Base-by-base conservation (phyloP, 345 rosid genomes). In the Leavenworthia alabamica region DNA sequence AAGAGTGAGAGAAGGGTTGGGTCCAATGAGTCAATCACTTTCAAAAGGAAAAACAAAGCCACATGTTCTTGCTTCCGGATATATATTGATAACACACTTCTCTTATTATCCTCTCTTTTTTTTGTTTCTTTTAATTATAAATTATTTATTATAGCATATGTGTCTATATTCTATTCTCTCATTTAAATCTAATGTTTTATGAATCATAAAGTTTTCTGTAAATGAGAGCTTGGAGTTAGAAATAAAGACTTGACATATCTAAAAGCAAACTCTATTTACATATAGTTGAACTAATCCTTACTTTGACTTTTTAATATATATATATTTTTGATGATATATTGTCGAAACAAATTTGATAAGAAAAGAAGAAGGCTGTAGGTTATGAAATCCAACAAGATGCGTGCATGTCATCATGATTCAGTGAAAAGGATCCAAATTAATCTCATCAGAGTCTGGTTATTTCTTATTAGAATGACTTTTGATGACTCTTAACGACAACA, bases 11-110 rank as follows among this genome's bases (percentile, higher is more conserved):
- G 13, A 65, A 29, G 57, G 70, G n/a, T n/a, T n/a, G n/a, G n/a
- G 68, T 63, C 69, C 50, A 20, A 62, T 56, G 36, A 64, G 47
- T 56, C 64, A n/a, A 41, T 71, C 75, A 64, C 66, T 64, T 58
- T 64, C 75, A 16, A 57, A 64, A 57, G 48, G 10, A 64, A 64
- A n/a, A 57, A 60, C 66, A 57, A 71, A 71, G 33, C 60, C 75
- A 71, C 71, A 58, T 71, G 75, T 42, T 57, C 60, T 64, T 58
- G 71, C 41, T 58, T 50, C 70, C n/a, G 60, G 66, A 62, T 71
- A 20, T 33, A 64, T 71, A n/a, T n/a, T 41, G 54, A 56, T 29
- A 51, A 46, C 32, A n/a, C n/a, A n/a, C n/a, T n/a, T n/a, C n/a
- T 59, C 54, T 60, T 37, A 20, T 29, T 69, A 53, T 69, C 62